Evolutionary conservation across 805 yeast species (phyloP).

Genomic region (Ogataea kodamae): DNA sequence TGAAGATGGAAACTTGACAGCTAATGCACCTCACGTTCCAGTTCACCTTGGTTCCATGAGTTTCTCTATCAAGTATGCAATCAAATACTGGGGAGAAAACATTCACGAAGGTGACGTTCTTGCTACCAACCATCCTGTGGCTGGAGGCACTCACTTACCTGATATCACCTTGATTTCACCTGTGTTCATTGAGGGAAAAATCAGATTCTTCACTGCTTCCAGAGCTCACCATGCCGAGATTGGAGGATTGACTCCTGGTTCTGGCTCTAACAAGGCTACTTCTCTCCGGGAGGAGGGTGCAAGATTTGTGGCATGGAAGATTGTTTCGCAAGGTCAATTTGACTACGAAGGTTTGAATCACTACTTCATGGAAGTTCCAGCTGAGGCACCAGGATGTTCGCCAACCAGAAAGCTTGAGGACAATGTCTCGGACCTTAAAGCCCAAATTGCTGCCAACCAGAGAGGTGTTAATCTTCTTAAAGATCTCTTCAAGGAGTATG

Average conservation of each 20-base stretch:
- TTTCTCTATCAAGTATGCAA: conserved; percentile 37
- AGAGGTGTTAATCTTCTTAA: conserved; percentile 46
- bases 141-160: conserved; percentile 47
- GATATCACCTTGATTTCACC: conserved; percentile 58
- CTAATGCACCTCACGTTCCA: conserved; percentile 39
- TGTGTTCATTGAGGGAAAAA: conserved; percentile 43
- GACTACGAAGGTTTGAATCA: conserved; percentile 50
- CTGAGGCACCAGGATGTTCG: conserved; percentile 45
- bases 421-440: conserved; percentile 48
- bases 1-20: conserved; percentile 36
- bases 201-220: conserved; percentile 53
- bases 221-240: conserved; percentile 64
- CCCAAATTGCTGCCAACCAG: conserved; percentile 49
- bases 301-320: conserved; percentile 49
- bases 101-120: conserved; percentile 44
- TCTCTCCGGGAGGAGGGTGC: conserved; percentile 56
- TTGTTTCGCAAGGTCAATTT: conserved; percentile 46
- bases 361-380: conserved; percentile 47
- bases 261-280: conserved; percentile 53
- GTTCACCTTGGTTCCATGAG: conserved; percentile 49
- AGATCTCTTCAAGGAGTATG: conserved; percentile 43
- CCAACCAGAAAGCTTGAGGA: conserved; percentile 55
- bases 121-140: conserved; percentile 42
- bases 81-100: conserved; percentile 38
- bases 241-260: conserved; percentile 57